Evolutionary conservation across 169 alveolate genomes (phyloP).

Genomic region (Ichthyophthirius multifiliis): DNA sequence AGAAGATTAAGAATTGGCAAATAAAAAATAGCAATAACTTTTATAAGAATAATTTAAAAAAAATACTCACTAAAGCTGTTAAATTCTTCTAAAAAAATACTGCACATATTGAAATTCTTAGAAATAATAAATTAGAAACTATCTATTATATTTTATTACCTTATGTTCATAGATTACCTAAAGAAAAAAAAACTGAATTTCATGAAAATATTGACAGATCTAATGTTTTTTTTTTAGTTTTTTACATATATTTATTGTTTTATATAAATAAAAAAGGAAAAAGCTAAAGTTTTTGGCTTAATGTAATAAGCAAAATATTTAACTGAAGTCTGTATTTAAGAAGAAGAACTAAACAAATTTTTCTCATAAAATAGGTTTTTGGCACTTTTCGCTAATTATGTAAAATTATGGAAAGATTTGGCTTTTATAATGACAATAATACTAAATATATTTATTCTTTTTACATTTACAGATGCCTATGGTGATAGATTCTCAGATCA

Average conservation of each 20-base stretch:
- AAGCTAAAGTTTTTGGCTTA: conserved; percentile 13
- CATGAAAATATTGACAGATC: conserved; percentile 30
- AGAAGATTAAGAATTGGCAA: conserved; percentile 12
- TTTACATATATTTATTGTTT: background rate
- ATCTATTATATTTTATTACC: conserved; percentile 30
- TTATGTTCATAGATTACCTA: conserved; percentile 10
- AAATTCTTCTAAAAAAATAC: conserved; percentile 28
- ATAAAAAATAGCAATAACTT: background rate
- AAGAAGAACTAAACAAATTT: conserved; percentile 27
- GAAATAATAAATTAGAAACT: conserved; percentile 21
- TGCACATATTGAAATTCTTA: conserved; percentile 31
- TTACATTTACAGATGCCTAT: background rate
- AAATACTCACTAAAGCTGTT: conserved; percentile 16
- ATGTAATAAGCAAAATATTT: background rate
- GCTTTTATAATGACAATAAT: conserved; percentile 28
- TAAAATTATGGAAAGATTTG: conserved; percentile 36
- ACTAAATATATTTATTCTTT: conserved; percentile 23
- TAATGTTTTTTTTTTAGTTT: conserved; percentile 12
- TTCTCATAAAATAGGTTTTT: conserved; percentile 23
- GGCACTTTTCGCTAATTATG: conserved; percentile 28
- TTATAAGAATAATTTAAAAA: conserved; percentile 20
- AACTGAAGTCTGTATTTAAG: conserved; percentile 35
- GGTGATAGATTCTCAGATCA: background rate
- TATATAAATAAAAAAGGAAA: background rate
- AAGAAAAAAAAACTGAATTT: conserved; percentile 35